Evolutionary conservation across 441 rosid species (phyloP).

Genomic region (Populus trichocarpa): DNA sequence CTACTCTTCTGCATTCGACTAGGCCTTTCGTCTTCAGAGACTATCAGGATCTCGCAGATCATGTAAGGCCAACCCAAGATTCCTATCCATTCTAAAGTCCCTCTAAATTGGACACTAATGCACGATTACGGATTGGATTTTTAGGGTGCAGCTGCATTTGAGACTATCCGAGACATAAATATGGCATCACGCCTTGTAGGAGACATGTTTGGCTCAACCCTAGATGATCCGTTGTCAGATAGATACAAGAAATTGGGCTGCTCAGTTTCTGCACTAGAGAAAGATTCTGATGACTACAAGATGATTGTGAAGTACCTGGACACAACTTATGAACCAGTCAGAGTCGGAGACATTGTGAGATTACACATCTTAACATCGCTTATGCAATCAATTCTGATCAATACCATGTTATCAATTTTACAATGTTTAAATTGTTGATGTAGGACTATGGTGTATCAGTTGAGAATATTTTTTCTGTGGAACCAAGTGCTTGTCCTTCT

Average conservation of each 20-base stretch:
- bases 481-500: constrained; percentile 51
- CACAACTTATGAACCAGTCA: constrained; percentile 72
- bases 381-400: background rate
- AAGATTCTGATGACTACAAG: constrained; percentile 69
- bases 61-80: constrained; percentile 29
- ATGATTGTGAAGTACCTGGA: constrained; percentile 64
- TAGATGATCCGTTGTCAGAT: constrained; percentile 70
- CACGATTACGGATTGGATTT: background rate
- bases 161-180: constrained; percentile 61
- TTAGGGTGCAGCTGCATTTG: constrained; percentile 60
- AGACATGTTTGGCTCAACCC: constrained; percentile 60
- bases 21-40: constrained; percentile 68
- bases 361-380: too few species aligned
- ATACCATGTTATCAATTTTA: too few species aligned
- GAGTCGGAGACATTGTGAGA: constrained; percentile 62
- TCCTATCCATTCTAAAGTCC: background rate
- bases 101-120: background rate
- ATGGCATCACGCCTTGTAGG: constrained; percentile 70
- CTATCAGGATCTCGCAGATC: constrained; percentile 67
- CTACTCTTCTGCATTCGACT: constrained; percentile 57
- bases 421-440: background rate
- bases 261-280: constrained; percentile 47
- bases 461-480: constrained; percentile 53
- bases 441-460: constrained; percentile 69
- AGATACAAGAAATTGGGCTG: constrained; percentile 56